phyloP scores from a whole-genome alignment of 768 basidiomycete genomes.

The Leccinum obscurum region DNA sequence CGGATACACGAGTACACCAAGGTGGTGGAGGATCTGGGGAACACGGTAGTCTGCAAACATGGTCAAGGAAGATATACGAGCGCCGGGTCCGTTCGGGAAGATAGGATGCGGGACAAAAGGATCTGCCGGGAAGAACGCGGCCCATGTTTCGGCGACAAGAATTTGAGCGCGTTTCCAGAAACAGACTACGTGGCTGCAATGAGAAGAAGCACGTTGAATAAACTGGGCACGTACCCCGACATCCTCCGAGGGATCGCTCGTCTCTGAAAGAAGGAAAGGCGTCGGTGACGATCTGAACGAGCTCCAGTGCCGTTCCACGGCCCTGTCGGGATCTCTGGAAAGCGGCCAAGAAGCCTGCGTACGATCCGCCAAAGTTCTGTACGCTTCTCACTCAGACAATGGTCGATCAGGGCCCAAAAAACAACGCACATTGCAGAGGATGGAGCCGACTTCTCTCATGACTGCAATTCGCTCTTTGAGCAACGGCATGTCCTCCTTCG shows the following conservation, averaged over 20 bases:
- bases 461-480: slow-evolving; percentile 69
- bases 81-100: slow-evolving; percentile 58
- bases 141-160: slow-evolving; percentile 89
- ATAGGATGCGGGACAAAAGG: slow-evolving; percentile 59
- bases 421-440: slow-evolving; percentile 63
- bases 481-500: slow-evolving; percentile 66
- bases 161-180: slow-evolving; percentile 94
- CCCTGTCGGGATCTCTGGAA: slow-evolving; percentile 55
- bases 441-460: slow-evolving; percentile 75
- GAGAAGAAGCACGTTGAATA: not conserved
- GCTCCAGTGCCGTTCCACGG: slow-evolving; percentile 66
- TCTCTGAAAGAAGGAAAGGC: slow-evolving; percentile 79
- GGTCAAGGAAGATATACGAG: slow-evolving; percentile 70
- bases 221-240: slow-evolving; percentile 46
- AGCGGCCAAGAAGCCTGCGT: slow-evolving; percentile 59
- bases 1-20: slow-evolving; percentile 74
- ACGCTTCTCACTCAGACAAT: slow-evolving; percentile 4
- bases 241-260: slow-evolving; percentile 56
- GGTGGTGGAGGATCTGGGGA: slow-evolving; percentile 86
- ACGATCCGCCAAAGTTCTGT: slow-evolving; percentile 72
- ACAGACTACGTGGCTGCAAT: slow-evolving; percentile 47
- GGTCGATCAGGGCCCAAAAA: slow-evolving; percentile 10
- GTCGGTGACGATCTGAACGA: slow-evolving; percentile 69
- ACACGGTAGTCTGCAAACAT: slow-evolving; percentile 97
- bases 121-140: slow-evolving; percentile 75